Evolutionary conservation across 1,139 yeast genomes (phyloP), one percentile per base, ranked within the genome.

Genomic region (Lodderomyces margitis): DNA sequence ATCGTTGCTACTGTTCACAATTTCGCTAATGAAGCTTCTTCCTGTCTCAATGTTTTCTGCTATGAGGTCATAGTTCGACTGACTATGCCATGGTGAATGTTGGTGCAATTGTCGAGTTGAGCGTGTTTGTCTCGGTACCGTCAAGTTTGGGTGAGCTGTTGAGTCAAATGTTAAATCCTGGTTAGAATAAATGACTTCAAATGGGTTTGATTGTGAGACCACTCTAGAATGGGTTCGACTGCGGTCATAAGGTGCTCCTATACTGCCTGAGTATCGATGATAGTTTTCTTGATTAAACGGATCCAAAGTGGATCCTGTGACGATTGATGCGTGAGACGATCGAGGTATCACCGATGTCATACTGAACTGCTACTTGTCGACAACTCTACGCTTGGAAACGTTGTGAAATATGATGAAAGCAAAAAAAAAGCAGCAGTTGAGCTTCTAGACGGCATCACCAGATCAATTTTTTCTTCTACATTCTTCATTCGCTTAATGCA

Each of bases 51-150:
- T 20, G 28, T 25, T 36, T 19, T 36, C 21, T n/a, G 38, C 23
- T 19, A 36, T 36, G 5, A 20, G 24, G n/a, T 36, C 24, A 36
- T 36, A 36, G 8, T 28, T 25, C 15, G 21, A n/a, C 11, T 24
- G 25, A 31, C 24, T 30, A 17, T 37, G 40, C 40, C 40, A 37
- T 15, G 32, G 32, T 28, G 32, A 28, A 28, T 28, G 32, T n/a
- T 28, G 32, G 19, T n/a, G 19, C 5, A 28, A 28, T 4, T 28
- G 15, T 28, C n/a, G 32, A 28, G 19, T 5, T 15, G 32, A 28
- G 3, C 19, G 32, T 28, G 4, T 11, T 15, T 28, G 32, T 12
- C 15, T 28, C 16, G 32, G 19, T 4, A 28, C 19, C 5, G 10
- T 14, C 11, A 28, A 28, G 10, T 15, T 15, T 15, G 14, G 32